phyloP scores from a whole-genome alignment of 371 early-diverging fungal species.

The Mycotypha africana region DNA sequence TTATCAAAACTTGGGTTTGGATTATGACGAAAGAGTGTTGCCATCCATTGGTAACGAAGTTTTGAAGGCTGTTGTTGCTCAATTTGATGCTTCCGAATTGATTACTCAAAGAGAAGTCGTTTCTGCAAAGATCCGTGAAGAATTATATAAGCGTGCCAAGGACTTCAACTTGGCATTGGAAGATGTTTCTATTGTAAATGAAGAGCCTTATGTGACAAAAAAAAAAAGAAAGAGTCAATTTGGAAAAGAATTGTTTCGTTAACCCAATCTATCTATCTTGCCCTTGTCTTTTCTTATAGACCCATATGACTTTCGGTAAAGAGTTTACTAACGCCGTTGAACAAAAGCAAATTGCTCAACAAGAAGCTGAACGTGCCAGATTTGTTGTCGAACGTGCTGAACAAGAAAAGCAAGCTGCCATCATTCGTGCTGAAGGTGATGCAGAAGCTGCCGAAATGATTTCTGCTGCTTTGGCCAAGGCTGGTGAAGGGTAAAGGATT shows the following conservation, averaged over 20 bases:
- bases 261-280: too few relatives aligned
- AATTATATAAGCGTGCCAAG: constrained; percentile 86
- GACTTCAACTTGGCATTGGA: constrained; percentile 96
- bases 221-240: too few relatives aligned
- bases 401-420: constrained; percentile 96
- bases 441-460: constrained; percentile 89
- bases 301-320: constrained; percentile 95
- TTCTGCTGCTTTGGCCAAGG: constrained; percentile 81
- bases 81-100: constrained; percentile 96
- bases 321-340: constrained; percentile 95
- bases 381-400: constrained; percentile 94
- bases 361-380: constrained; percentile 96
- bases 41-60: constrained; percentile 99
- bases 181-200: constrained; percentile 93
- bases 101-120: constrained; percentile 98
- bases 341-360: constrained; percentile 91
- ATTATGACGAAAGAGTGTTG: constrained; percentile 97
- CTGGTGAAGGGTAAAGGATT: too few relatives aligned
- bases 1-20: constrained; percentile 89
- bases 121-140: constrained; percentile 91
- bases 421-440: constrained; percentile 98
- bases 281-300: too few relatives aligned
- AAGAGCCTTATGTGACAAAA: too few relatives aligned
- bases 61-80: constrained; percentile 97
- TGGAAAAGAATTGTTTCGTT: too few relatives aligned